phyloP scores from a whole-genome alignment of 2,329 filamentous ascomycete genomes.

The Alternaria infectoria region DNA sequence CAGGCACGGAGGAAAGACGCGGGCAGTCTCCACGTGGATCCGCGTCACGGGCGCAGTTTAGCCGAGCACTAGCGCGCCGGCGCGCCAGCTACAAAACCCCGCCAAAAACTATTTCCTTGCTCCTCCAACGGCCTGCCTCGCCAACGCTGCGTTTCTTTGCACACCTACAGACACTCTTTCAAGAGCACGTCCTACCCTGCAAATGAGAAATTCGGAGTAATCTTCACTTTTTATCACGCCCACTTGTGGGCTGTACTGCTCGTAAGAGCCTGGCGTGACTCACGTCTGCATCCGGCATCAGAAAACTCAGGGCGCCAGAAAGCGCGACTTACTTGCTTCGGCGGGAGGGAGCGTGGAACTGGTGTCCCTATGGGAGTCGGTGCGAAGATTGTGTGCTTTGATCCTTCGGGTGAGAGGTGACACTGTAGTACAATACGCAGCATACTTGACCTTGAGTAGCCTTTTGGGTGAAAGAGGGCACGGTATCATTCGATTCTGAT shows the following conservation, averaged over 20 bases:
- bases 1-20: background rate
- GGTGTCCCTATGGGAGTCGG: slow-evolving; percentile 82
- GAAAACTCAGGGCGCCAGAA: slow-evolving; percentile 73
- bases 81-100: slow-evolving; percentile 44
- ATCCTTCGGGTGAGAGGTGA: slow-evolving; percentile 53
- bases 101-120: slow-evolving; percentile 45
- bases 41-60: slow-evolving; percentile 11
- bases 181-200: slow-evolving; percentile 55
- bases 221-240: slow-evolving; percentile 70
- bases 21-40: background rate
- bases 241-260: slow-evolving; percentile 65
- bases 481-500: slow-evolving; percentile 89
- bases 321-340: slow-evolving; percentile 28
- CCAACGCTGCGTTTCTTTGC: slow-evolving; percentile 97
- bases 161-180: slow-evolving; percentile 68
- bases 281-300: slow-evolving; percentile 87
- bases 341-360: slow-evolving; percentile 29
- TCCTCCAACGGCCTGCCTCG: slow-evolving; percentile 77
- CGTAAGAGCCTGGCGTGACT: slow-evolving; percentile 87
- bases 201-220: slow-evolving; percentile 99
- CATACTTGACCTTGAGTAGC: slow-evolving; percentile 63
- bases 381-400: slow-evolving; percentile 90
- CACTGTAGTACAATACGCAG: slow-evolving; percentile 97
- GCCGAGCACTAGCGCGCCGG: slow-evolving; percentile 26
- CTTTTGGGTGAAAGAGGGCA: slow-evolving; percentile 46